Evolutionary conservation across 1,284 basidiomycete genomes (phyloP).

Genomic region (Salmacisia buchloeana): DNA sequence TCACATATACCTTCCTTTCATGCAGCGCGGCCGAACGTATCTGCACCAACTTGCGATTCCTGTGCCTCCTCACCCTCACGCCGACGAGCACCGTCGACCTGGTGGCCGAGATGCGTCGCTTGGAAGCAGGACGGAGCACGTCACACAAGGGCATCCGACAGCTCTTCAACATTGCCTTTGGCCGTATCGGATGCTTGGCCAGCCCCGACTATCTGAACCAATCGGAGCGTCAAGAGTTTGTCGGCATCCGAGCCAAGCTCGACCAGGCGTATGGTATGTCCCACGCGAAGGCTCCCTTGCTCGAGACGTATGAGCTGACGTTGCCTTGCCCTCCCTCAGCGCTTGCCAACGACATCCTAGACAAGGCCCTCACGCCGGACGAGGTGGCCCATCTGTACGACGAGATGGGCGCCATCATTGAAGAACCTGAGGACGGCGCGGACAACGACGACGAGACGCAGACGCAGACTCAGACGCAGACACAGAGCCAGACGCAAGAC

Average conservation of each 20-base stretch:
- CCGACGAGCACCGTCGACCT: not conserved
- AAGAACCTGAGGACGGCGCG: not conserved
- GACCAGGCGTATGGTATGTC: constrained; percentile 1
- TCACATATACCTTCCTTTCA: not conserved
- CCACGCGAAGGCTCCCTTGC: not conserved
- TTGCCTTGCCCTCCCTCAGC: not conserved
- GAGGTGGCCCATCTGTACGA: not conserved
- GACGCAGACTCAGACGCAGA: constrained; percentile 8
- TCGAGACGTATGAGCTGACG: not conserved
- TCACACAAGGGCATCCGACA: not conserved
- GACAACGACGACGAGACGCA: constrained; percentile 4
- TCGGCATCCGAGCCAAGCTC: not conserved
- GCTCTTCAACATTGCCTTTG: not conserved
- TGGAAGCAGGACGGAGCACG: not conserved
- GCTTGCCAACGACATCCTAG: not conserved
- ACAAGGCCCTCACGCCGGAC: not conserved
- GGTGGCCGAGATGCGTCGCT: not conserved
- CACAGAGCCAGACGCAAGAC: no score
- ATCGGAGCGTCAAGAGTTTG: not conserved
- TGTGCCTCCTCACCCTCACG: not conserved
- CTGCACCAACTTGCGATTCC: not conserved
- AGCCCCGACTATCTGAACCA: constrained; percentile 1
- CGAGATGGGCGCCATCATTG: not conserved
- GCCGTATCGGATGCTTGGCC: not conserved
- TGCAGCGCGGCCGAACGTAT: constrained; percentile 2